These are phyloP conservation scores for Ceratobasidium papillatum DNA, from an alignment of 1,284 basidiomycete species.

Conservation along the genomic window DNA sequence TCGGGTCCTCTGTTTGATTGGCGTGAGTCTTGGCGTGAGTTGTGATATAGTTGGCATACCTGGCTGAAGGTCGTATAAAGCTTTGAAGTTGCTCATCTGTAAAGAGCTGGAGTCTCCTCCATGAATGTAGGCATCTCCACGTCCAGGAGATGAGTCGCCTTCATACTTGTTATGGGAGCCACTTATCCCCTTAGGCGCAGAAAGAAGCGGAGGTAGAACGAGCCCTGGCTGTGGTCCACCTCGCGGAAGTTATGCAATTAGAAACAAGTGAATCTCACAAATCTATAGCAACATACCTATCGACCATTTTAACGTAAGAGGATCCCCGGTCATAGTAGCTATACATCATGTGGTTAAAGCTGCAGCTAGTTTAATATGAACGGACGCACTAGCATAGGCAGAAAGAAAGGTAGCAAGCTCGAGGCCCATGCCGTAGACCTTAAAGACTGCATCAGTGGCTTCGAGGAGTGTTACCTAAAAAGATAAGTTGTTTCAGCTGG, in stretches of 20 bases:
- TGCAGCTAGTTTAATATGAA: neutral
- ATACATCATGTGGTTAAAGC: neutral
- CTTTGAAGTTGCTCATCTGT: neutral
- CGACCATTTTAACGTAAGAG: neutral
- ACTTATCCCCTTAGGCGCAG: conserved; percentile 1
- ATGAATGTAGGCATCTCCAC: conserved; percentile 13
- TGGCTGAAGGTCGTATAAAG: neutral
- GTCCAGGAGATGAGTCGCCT: neutral
- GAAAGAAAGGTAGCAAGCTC: neutral
- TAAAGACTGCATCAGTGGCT: neutral
- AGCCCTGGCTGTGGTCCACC: neutral
- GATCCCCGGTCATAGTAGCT: neutral
- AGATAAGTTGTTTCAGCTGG: neutral
- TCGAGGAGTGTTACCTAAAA: neutral
- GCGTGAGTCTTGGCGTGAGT: neutral
- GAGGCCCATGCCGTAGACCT: conserved; percentile 3
- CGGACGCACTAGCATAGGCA: neutral
- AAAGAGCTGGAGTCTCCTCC: neutral
- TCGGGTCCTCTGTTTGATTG: neutral
- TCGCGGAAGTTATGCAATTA: neutral
- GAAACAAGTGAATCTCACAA: neutral
- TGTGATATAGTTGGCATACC: neutral
- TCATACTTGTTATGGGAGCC: conserved; percentile 25
- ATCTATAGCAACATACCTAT: conserved; percentile 4
- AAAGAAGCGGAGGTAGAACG: neutral